phyloP scores from a whole-genome alignment of 768 basidiomycete genomes.

The Lactarius trivialis region DNA sequence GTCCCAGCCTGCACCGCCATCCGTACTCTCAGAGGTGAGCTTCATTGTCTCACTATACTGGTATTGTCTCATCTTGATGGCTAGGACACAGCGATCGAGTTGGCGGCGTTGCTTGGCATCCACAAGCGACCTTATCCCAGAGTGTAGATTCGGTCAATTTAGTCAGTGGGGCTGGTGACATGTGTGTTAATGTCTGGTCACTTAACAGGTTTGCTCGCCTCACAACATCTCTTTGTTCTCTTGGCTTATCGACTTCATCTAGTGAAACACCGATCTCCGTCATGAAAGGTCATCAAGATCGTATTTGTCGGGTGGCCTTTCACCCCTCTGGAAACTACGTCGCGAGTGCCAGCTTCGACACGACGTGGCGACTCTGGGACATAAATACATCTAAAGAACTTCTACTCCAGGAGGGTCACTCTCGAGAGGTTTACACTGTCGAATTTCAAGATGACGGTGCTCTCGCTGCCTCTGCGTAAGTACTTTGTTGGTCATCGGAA shows the following conservation, averaged over 20 bases:
- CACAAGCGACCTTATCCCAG: constrained; percentile 75
- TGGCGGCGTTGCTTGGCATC: constrained; percentile 98
- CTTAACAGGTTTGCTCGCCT: constrained; percentile 55
- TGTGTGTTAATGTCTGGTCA: constrained; percentile 83
- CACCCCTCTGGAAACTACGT: constrained; percentile 94
- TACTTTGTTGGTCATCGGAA: not conserved
- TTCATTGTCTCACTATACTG: constrained; percentile 15
- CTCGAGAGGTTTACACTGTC: constrained; percentile 93
- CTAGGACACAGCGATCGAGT: constrained; percentile 85
- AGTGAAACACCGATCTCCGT: constrained; percentile 85
- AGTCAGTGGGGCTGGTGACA: constrained; percentile 87
- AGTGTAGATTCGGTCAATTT: constrained; percentile 65
- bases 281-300: constrained; percentile 82
- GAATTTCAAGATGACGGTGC: constrained; percentile 96
- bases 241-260: constrained; percentile 5
- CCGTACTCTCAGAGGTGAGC: constrained; percentile 63
- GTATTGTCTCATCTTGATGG: constrained; percentile 11
- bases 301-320: constrained; percentile 91
- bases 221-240: not conserved
- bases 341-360: constrained; percentile 94
- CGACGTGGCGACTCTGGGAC: constrained; percentile 97
- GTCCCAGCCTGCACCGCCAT: constrained; percentile 84
- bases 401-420: constrained; percentile 91
- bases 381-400: constrained; percentile 74
- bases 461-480: constrained; percentile 86